A percentile compares a stretch with the other conserved stretches of the same genome.
These are phyloP conservation scores for Colletotrichum agaves DNA, from an alignment of 2,329 filamentous ascomycete species.

Conservation along the genomic window DNA sequence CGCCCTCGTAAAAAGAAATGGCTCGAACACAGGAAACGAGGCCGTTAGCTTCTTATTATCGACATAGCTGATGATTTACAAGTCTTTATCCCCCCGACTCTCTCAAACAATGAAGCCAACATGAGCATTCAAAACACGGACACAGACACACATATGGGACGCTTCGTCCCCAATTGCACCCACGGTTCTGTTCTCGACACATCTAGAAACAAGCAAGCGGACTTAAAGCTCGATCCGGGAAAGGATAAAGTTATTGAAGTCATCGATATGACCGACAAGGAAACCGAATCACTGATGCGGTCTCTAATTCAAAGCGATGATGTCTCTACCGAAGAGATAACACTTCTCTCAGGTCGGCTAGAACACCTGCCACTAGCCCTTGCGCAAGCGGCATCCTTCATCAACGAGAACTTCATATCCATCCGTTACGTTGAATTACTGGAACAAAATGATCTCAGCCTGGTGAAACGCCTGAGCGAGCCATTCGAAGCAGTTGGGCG, in stretches of 20 bases:
- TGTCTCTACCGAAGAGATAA: background rate
- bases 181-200: conserved; percentile 48
- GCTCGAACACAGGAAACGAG: conserved; percentile 40
- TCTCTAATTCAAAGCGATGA: conserved; percentile 33
- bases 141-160: conserved; percentile 36
- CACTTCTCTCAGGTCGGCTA: conserved; percentile 37
- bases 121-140: conserved; percentile 15
- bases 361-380: background rate
- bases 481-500: conserved; percentile 42
- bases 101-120: no score
- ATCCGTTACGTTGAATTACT: conserved; percentile 45
- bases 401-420: conserved; percentile 41
- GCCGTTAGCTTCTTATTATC: conserved; percentile 38
- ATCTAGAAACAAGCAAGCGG: conserved; percentile 48
- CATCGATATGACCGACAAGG: conserved; percentile 42
- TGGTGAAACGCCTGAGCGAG: conserved; percentile 42
- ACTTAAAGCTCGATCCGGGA: conserved; percentile 40
- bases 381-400: conserved; percentile 3
- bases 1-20: conserved; percentile 43
- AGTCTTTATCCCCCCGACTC: conserved; percentile 4
- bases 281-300: conserved; percentile 42
- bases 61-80: conserved; percentile 39
- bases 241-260: conserved; percentile 41
- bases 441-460: conserved; percentile 33
- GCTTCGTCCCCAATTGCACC: conserved; percentile 44